Base-by-base conservation (phyloP, 257 asterid species). In the Striga asiatica region DNA sequence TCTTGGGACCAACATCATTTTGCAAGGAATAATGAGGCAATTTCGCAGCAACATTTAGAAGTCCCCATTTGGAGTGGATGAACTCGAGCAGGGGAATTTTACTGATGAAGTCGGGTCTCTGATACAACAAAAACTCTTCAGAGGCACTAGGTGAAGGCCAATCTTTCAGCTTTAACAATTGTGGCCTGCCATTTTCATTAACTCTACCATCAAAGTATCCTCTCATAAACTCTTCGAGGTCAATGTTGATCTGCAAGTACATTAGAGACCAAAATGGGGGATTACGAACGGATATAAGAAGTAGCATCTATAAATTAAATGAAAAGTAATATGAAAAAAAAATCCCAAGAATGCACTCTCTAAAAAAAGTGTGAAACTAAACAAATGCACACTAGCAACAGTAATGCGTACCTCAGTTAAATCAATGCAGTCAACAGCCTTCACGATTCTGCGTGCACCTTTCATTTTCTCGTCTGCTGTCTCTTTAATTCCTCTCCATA, bases 21-120 rank as follows among this genome's bases (percentile, higher is more conserved):
- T 84, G 99, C 78, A 92, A 78, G 54, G 99, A 88, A 77, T 78
- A 92, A 73, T 92, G 97, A 50, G 99, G 99, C 72, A 92, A 66
- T 66, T 92, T 88, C 21, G 99, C 97, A 56, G 99, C 94, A 72
- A 92, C 91, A 72, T 92, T 88, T 56, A 88, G 79, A 73, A 92
- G 93, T 46, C 99, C 99, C 97, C 97, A 92, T 76, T 92, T 92
- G 50, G 95, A 84, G 78, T 92, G 97, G 62, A 92, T 76, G 68
- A 84, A 92, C 76, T 92, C 99, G 42, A 92, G 85, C 74, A 92
- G 71, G 28, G 99, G 99, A 66, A 92, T 79, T 69, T 81, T 84
- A 69, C 81, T 84, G 62, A 92, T 79, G 56, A 92, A 84, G 51
- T 84, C 99, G 63, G 99, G 93, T 71, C 97, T 84, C 77, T 84